A percentile compares a stretch with the other conserved stretches of the same genome.
These are phyloP conservation scores for Mycotypha africana DNA, from an alignment of 371 early-diverging fungal species.

Conservation along the genomic window DNA sequence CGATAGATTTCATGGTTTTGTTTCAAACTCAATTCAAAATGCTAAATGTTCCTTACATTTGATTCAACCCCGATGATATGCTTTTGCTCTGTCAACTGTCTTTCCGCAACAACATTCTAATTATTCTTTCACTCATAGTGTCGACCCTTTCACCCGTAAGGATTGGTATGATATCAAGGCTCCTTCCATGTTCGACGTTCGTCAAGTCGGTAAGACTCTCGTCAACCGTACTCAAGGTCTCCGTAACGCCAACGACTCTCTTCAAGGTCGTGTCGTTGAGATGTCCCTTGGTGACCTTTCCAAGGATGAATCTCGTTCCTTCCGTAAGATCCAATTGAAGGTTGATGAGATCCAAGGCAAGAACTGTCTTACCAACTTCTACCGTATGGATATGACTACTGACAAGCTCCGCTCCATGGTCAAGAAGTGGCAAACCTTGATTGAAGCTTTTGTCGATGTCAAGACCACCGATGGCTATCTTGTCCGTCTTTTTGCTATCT, in stretches of 20 bases:
- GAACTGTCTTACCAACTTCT: conserved; percentile 99
- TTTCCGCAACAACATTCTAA: too few relatives aligned
- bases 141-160: conserved; percentile 97
- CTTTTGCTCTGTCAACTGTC: too few relatives aligned
- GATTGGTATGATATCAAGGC: conserved; percentile 99
- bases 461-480: conserved; percentile 99
- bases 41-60: too few relatives aligned
- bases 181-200: conserved; percentile 92
- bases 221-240: conserved; percentile 99
- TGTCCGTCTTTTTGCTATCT: conserved; percentile 95
- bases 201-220: conserved; percentile 97
- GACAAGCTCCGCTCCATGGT: conserved; percentile 99
- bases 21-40: too few relatives aligned
- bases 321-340: conserved; percentile 98
- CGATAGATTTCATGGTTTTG: too few relatives aligned
- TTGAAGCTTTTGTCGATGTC: conserved; percentile 97
- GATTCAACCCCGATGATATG: too few relatives aligned
- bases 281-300: conserved; percentile 97
- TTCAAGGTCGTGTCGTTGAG: conserved; percentile 98
- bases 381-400: conserved; percentile 99
- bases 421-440: conserved; percentile 99
- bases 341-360: conserved; percentile 97
- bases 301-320: conserved; percentile 90
- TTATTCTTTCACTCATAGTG: too few relatives aligned
- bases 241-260: conserved; percentile 94